phyloP scores from a whole-genome alignment of 192 early-diverging fungal genomes.

The Linnemannia schmuckeri region DNA sequence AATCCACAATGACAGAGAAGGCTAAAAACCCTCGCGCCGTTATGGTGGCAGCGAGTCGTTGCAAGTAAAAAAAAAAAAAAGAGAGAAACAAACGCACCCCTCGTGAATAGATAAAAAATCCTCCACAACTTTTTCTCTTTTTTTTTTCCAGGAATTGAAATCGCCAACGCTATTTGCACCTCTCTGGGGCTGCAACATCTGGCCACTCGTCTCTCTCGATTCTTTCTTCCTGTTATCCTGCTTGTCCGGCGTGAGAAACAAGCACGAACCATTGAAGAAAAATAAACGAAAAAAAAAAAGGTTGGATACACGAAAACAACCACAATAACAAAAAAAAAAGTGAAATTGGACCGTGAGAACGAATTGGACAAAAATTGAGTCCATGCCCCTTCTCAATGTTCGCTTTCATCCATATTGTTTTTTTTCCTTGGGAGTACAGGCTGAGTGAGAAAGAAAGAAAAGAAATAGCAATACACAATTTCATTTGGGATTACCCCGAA shows the following conservation, averaged over 20 bases:
- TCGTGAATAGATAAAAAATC: constrained; percentile 37
- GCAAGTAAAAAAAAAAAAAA: constrained; percentile 5
- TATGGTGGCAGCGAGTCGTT: background rate
- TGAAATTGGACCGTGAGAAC: constrained; percentile 23
- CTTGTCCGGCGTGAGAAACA: background rate
- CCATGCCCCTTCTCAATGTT: background rate
- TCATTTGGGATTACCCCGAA: background rate
- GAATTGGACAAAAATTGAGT: background rate
- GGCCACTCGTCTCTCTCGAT: background rate
- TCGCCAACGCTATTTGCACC: background rate
- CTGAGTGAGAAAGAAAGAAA: background rate
- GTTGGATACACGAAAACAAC: background rate
- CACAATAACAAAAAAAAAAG: background rate
- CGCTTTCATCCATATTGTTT: background rate
- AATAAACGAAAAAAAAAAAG: background rate
- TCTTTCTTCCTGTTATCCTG: background rate
- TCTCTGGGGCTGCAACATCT: background rate
- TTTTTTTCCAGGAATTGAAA: background rate
- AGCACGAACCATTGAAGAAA: constrained; percentile 3
- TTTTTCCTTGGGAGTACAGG: constrained; percentile 10
- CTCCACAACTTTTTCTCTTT: background rate
- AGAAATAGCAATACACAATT: background rate
- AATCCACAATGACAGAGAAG: background rate
- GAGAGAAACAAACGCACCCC: background rate
- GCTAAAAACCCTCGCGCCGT: background rate